Evolutionary conservation across 495 filamentous ascomycete genomes (phyloP).

Genomic region (Letharia columbiana): DNA sequence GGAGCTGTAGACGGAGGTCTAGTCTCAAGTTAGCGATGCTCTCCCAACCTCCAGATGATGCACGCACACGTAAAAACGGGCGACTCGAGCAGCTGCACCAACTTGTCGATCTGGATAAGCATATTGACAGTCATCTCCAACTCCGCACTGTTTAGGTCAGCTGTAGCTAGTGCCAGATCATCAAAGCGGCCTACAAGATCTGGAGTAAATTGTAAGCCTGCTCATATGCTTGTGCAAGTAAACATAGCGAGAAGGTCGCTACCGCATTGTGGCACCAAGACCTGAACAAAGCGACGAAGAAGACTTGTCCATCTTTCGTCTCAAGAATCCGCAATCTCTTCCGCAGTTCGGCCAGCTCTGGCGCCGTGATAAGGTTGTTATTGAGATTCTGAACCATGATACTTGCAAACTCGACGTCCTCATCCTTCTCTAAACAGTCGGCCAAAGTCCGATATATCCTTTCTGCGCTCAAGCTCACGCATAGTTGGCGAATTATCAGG

Average conservation of each 20-base stretch:
- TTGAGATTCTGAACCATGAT: constrained; percentile 99
- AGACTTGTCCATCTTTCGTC: constrained; percentile 84
- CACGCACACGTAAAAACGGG: constrained; percentile 89
- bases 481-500: constrained; percentile 91
- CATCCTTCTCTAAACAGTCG: constrained; percentile 95
- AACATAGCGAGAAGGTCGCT: constrained; percentile 89
- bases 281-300: constrained; percentile 89
- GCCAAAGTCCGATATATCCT: constrained; percentile 93
- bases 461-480: constrained; percentile 83
- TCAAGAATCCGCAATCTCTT: constrained; percentile 87
- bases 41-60: not conserved
- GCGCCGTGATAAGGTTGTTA: constrained; percentile 97
- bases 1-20: constrained; percentile 92
- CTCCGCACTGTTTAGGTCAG: constrained; percentile 65
- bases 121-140: constrained; percentile 99
- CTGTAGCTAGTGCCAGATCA: constrained; percentile 7
- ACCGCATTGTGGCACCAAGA: constrained; percentile 99
- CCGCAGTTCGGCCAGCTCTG: constrained; percentile 81
- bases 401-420: constrained; percentile 95
- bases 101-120: constrained; percentile 97
- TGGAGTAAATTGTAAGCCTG: constrained; percentile 95
- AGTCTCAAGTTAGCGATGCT: constrained; percentile 12
- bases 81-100: constrained; percentile 94
- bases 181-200: constrained; percentile 62
- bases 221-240: constrained; percentile 96